Evolutionary conservation across 306 rosid genomes (phyloP).

Genomic region (Leucaena leucocephala): DNA sequence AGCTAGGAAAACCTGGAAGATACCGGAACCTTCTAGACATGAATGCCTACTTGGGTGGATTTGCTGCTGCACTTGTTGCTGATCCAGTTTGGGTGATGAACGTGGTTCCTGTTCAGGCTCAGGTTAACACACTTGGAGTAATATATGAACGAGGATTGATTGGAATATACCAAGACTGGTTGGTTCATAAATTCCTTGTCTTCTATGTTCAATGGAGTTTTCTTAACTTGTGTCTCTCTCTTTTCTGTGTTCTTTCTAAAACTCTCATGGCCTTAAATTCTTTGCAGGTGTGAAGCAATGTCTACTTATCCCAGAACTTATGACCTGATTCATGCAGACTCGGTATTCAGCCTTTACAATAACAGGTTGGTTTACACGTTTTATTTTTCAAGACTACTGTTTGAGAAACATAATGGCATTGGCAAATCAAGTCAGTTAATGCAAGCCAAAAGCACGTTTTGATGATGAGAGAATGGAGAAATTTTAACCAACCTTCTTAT

Average conservation of each 20-base stretch:
- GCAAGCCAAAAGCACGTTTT: not conserved
- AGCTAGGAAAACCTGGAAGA: conserved; percentile 57
- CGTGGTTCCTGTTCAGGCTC: conserved; percentile 70
- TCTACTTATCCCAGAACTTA: conserved; percentile 95
- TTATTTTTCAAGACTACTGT: not conserved
- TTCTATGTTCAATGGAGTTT: not conserved
- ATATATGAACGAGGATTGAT: conserved; percentile 82
- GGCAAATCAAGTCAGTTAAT: not conserved
- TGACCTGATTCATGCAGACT: conserved; percentile 82
- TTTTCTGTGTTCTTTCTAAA: not conserved
- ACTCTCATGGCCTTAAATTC: conserved; percentile 10
- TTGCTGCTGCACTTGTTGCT: conserved; percentile 64
- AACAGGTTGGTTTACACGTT: conserved; percentile 47
- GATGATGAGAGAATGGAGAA: not conserved
- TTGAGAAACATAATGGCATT: not conserved
- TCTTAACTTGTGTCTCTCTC: not conserved
- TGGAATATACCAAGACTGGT: conserved; percentile 90
- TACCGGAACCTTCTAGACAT: conserved; percentile 81
- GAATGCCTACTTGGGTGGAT: conserved; percentile 87
- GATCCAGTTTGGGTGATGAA: conserved; percentile 95
- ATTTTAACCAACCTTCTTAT: not conserved
- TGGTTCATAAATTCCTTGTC: conserved; percentile 13
- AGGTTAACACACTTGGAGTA: conserved; percentile 72
- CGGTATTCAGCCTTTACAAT: conserved; percentile 69
- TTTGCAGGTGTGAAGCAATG: conserved; percentile 86